Conservation (phyloP, 2,329 filamentous ascomycete species). For the Sclerotinia subarctica region DNA sequence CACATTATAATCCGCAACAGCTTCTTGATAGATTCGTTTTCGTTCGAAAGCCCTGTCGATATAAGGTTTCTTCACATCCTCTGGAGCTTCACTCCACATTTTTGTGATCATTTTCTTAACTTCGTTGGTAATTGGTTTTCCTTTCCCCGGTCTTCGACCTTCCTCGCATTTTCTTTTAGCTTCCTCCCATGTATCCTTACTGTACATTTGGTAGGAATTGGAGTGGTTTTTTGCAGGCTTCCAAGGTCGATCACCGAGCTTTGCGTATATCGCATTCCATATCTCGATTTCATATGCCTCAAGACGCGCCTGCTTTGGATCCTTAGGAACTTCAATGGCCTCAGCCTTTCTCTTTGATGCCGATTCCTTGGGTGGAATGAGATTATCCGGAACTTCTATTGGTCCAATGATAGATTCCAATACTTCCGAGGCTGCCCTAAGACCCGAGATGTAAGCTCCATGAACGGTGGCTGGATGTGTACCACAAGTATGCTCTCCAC, state of each 20-base stretch:
- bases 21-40: conserved; percentile 61
- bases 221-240: conserved; percentile 70
- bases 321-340: conserved; percentile 40
- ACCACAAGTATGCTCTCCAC: conserved; percentile 92
- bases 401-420: conserved; percentile 77
- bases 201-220: conserved; percentile 88
- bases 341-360: conserved; percentile 54
- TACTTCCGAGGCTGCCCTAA: conserved; percentile 85
- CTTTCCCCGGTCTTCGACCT: conserved; percentile 60
- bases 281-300: conserved; percentile 57
- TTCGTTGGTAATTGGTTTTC: conserved; percentile 69
- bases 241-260: conserved; percentile 71
- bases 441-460: conserved; percentile 88
- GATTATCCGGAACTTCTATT: conserved; percentile 70
- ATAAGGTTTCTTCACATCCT: conserved; percentile 72
- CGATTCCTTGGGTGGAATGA: conserved; percentile 64
- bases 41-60: conserved; percentile 69
- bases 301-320: conserved; percentile 51
- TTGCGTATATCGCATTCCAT: conserved; percentile 49
- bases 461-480: conserved; percentile 97
- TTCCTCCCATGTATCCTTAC: conserved; percentile 70
- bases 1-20: conserved; percentile 57
- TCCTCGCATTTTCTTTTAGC: conserved; percentile 61
- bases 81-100: conserved; percentile 80
- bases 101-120: conserved; percentile 81